Percentiles rank a stretch among this genome's conserved stretches.
Conservation (phyloP, 768 basidiomycete species). For the Mycena maculata region DNA sequence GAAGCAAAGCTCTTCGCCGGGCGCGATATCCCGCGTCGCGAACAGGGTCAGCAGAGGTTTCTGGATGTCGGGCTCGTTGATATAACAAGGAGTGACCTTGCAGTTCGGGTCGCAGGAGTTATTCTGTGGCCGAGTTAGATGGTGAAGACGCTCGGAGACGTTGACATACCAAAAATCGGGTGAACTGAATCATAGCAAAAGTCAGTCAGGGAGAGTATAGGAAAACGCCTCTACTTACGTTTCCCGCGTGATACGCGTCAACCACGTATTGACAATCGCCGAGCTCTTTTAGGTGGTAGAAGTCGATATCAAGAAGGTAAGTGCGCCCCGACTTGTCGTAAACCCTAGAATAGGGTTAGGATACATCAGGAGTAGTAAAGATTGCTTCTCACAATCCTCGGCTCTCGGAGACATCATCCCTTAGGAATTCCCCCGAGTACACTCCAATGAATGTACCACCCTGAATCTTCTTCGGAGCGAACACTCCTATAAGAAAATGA, state of each 20-base stretch:
- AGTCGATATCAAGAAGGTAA: slow-evolving; percentile 88
- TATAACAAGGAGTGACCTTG: slow-evolving; percentile 75
- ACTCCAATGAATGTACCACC: slow-evolving; percentile 82
- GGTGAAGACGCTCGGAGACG: slow-evolving; percentile 37
- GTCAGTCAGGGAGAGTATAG: slow-evolving; percentile 4
- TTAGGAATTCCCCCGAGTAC: slow-evolving; percentile 87
- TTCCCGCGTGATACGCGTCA: slow-evolving; percentile 90
- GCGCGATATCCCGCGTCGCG: slow-evolving; percentile 69
- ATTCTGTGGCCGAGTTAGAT: slow-evolving; percentile 62
- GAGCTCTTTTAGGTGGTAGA: slow-evolving; percentile 66
- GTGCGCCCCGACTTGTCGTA: slow-evolving; percentile 82
- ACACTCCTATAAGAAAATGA: slow-evolving; percentile 67
- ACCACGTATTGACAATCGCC: slow-evolving; percentile 64
- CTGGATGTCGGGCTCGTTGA: slow-evolving; percentile 78
- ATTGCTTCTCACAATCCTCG: slow-evolving; percentile 69
- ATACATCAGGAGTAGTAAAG: not conserved
- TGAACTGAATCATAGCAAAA: slow-evolving; percentile 67
- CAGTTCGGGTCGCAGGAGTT: slow-evolving; percentile 94
- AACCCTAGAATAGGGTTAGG: slow-evolving; percentile 54
- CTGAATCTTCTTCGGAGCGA: slow-evolving; percentile 74
- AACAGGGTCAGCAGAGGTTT: slow-evolving; percentile 80
- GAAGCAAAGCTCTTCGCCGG: slow-evolving; percentile 81
- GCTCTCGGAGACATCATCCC: slow-evolving; percentile 70
- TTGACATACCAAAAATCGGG: slow-evolving; percentile 78
- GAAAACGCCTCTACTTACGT: slow-evolving; percentile 60